Evolutionary conservation across 2,329 filamentous ascomycete genomes (phyloP).

Genomic region (Cryphonectria nitschkei): DNA sequence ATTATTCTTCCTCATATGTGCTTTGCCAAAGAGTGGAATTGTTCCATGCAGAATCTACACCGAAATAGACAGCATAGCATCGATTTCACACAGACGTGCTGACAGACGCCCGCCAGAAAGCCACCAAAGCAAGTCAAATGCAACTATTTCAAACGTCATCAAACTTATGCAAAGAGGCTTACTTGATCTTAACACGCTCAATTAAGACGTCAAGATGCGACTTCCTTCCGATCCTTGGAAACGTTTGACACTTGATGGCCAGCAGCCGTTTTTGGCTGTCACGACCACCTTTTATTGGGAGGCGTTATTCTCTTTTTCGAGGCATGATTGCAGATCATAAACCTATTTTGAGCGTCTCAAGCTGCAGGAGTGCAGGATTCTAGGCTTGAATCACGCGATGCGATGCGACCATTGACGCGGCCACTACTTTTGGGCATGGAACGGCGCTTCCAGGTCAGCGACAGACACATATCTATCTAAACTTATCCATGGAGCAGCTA

Average conservation of each 20-base stretch:
- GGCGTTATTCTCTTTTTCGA: not conserved
- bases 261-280: not conserved
- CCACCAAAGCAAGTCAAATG: not conserved
- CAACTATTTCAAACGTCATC: not conserved
- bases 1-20: not conserved
- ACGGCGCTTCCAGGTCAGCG: not conserved
- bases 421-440: not conserved
- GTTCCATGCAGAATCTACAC: not conserved
- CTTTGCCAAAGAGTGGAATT: not conserved
- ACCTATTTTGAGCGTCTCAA: not conserved
- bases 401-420: not conserved
- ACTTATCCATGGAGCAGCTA: not conserved
- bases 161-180: not conserved
- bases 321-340: not conserved
- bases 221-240: not conserved
- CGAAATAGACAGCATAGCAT: not conserved
- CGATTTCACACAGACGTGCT: not conserved
- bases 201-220: not conserved
- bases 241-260: not conserved
- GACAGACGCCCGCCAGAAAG: not conserved
- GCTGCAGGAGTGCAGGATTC: conserved; percentile 1
- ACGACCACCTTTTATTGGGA: not conserved
- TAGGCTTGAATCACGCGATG: not conserved
- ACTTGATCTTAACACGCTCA: not conserved
- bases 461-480: not conserved